A percentile compares a stretch with the other conserved stretches of the same genome.
Evolutionary conservation across 805 yeast species (phyloP).

Genomic region (Maudiozyma saulgeensis): DNA sequence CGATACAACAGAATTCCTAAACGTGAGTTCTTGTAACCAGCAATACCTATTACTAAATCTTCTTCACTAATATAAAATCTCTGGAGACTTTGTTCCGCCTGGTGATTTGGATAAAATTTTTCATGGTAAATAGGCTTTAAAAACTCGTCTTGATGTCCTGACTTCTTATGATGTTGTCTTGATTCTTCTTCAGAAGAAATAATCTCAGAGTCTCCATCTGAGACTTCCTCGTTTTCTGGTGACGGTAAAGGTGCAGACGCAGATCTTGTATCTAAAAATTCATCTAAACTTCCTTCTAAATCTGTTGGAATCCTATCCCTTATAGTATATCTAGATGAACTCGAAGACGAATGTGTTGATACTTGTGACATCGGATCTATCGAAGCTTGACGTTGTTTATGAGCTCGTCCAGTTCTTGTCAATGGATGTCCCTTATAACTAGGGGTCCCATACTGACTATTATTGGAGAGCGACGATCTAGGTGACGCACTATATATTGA

Average conservation of each 20-base stretch:
- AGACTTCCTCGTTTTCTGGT: conserved; percentile 14
- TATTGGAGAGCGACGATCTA: conserved; percentile 14
- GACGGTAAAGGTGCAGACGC: conserved; percentile 11
- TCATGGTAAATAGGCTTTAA: conserved; percentile 34
- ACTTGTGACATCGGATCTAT: conserved; percentile 8
- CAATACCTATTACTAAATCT: conserved; percentile 88
- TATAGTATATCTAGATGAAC: conserved; percentile 29
- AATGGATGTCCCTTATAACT: conserved; percentile 17
- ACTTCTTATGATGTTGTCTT: conserved; percentile 17
- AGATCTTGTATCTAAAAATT: conserved; percentile 27
- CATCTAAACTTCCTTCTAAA: conserved; percentile 26
- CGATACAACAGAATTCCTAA: conserved; percentile 41
- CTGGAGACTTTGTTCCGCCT: conserved; percentile 47
- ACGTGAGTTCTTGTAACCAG: conserved; percentile 62
- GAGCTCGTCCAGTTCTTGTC: conserved; percentile 16
- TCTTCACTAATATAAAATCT: conserved; percentile 91
- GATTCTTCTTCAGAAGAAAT: conserved; percentile 17
- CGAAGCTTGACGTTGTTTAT: conserved; percentile 9
- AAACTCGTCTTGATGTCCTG: conserved; percentile 22
- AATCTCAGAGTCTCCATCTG: conserved; percentile 16
- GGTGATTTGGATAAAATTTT: conserved; percentile 33
- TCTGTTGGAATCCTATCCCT: conserved; percentile 33
- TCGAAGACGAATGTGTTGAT: conserved; percentile 28
- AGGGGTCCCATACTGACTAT: conserved; percentile 9
- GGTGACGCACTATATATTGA: conserved; percentile 16